A percentile compares a stretch with the other conserved stretches of the same genome.
Evolutionary conservation across 164 flowering plant species (phyloP).

Genomic region (Nymphaea thermarum): DNA sequence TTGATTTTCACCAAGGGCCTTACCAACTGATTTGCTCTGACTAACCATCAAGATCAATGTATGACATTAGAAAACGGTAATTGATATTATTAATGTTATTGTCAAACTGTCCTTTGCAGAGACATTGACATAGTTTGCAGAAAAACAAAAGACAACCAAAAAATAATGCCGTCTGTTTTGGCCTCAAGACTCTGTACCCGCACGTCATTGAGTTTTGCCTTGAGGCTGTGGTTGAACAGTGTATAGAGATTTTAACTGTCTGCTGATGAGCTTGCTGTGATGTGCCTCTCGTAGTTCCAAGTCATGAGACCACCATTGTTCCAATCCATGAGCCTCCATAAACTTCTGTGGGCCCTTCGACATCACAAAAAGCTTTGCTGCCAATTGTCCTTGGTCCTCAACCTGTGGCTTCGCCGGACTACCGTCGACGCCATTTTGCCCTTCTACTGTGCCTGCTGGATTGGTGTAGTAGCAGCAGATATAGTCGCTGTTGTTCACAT

Average conservation of each 20-base stretch:
- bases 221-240: conserved; percentile 22
- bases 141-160: too few relatives aligned
- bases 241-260: conserved; percentile 74
- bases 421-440: conserved; percentile 1
- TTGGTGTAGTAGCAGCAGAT: conserved; percentile 76
- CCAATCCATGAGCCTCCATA: conserved; percentile 83
- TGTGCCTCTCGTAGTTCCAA: conserved; percentile 65
- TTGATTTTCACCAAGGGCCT: too few relatives aligned
- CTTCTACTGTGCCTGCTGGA: conserved; percentile 16
- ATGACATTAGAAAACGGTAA: neutral
- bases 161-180: too few relatives aligned
- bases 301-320: conserved; percentile 97
- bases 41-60: too few relatives aligned
- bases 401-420: conserved; percentile 33
- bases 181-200: neutral
- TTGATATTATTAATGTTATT: neutral
- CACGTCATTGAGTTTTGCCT: neutral
- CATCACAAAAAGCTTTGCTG: conserved; percentile 79
- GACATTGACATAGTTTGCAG: too few relatives aligned
- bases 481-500: conserved; percentile 88
- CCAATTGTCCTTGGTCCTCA: conserved; percentile 13
- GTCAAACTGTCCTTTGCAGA: neutral
- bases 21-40: too few relatives aligned
- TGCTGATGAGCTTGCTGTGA: conserved; percentile 61
- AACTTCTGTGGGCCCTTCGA: conserved; percentile 87